Evolutionary conservation across 2,329 filamentous ascomycete genomes (phyloP).

Genomic region (Cercospora brassicicola): DNA sequence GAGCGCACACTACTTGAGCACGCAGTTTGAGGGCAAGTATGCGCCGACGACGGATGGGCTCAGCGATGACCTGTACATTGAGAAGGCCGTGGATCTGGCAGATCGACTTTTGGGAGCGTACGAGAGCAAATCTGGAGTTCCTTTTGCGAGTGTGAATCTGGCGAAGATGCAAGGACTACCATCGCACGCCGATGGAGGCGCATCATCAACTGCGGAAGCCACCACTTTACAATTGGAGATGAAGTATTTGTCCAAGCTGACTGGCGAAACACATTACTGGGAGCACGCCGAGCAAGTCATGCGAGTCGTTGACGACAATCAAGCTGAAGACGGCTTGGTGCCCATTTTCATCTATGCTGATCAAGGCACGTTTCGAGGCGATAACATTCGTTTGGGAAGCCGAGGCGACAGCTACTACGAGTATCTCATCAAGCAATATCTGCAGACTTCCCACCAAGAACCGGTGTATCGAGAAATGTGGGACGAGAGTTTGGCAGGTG

Average conservation of each 20-base stretch:
- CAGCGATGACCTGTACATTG: conserved; percentile 89
- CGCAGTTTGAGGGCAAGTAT: conserved; percentile 72
- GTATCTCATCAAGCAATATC: conserved; percentile 97
- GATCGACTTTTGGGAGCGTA: conserved; percentile 86
- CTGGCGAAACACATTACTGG: conserved; percentile 91
- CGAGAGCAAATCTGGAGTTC: conserved; percentile 80
- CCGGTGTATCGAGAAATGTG: conserved; percentile 88
- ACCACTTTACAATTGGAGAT: conserved; percentile 92
- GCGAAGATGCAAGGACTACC: conserved; percentile 72
- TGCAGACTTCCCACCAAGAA: conserved; percentile 87
- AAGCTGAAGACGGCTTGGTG: conserved; percentile 75
- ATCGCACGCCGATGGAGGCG: conserved; percentile 81
- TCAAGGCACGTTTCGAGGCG: conserved; percentile 73
- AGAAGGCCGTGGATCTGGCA: conserved; percentile 91
- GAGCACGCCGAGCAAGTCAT: conserved; percentile 88
- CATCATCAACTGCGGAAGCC: conserved; percentile 90
- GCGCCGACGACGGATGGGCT: conserved; percentile 67
- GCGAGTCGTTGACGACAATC: conserved; percentile 81
- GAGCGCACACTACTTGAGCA: conserved; percentile 93
- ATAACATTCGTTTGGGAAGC: conserved; percentile 88
- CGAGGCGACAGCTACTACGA: conserved; percentile 98
- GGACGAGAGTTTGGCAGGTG: conserved; percentile 78
- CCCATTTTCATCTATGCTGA: conserved; percentile 87
- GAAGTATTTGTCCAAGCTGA: conserved; percentile 94
- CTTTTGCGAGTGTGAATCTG: conserved; percentile 86